phyloP scores from a whole-genome alignment of 177 flowering plant species.

The Telopea speciosissima region DNA sequence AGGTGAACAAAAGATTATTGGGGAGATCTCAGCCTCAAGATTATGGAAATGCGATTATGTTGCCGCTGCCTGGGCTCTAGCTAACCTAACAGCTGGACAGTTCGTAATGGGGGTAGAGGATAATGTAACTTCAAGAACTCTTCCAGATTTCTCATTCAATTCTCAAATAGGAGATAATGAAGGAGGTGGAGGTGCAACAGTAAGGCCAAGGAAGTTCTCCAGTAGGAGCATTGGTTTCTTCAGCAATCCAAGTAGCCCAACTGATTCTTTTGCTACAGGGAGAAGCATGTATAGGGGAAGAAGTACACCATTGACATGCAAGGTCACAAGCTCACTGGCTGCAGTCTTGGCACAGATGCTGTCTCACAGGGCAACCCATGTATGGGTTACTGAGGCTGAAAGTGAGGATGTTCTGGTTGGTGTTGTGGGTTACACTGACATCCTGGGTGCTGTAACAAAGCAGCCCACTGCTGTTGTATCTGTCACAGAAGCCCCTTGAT shows the following conservation, averaged over 20 bases:
- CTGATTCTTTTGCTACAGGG: conserved; percentile 20
- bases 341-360: conserved; percentile 99
- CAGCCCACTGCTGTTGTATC: conserved; percentile 28
- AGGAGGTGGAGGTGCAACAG: conserved; percentile 22
- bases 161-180: conserved; percentile 20
- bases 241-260: conserved; percentile 37
- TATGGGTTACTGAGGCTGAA: conserved; percentile 88
- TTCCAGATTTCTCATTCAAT: conserved; percentile 32
- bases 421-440: conserved; percentile 76
- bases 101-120: conserved; percentile 97
- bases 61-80: conserved; percentile 92
- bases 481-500: conserved; percentile 12
- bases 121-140: conserved; percentile 24
- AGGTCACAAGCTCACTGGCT: conserved; percentile 70
- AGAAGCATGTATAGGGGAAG: conserved; percentile 88
- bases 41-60: conserved; percentile 89
- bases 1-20: conserved; percentile 61
- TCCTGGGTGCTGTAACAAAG: conserved; percentile 65
- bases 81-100: conserved; percentile 85
- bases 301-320: conserved; percentile 86
- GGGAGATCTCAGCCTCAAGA: conserved; percentile 83
- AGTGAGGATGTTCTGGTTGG: conserved; percentile 73
- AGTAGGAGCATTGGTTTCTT: conserved; percentile 83
- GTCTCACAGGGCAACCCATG: conserved; percentile 87
- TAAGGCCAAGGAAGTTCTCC: conserved; percentile 46